Base-by-base conservation (phyloP, 345 rosid genomes). In the Rhizophora apiculata region DNA sequence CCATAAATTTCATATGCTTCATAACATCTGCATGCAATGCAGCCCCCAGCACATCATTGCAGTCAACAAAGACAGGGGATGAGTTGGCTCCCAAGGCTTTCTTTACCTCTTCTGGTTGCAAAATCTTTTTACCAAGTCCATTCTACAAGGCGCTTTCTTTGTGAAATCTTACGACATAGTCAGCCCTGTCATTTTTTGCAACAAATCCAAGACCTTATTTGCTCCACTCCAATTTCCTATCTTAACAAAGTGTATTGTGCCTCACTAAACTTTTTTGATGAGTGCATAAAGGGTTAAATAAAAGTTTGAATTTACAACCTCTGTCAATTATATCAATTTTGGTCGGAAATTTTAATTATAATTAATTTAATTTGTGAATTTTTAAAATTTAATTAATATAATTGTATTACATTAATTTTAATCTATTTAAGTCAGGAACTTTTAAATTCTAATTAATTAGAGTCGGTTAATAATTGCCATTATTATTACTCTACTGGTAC, bases 1-100 rank as follows among this genome's bases (percentile, higher is more conserved):
- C 92, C 91, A 76, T 86, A 59, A 66, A 63, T 79, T 87, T 89
- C 93, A 46, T 24, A 24, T 97, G 91, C 88, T 89, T 85, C 96
- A 89, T 85, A 61, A 84, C 83, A 67, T 89, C 98, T 0, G 5
- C 89, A 0, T 65, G 67, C 60, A 91, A 55, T 18, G 65, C 80
- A 0, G 26, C 81, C 34, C 75, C 77, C 3, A 91, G 89, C 90
- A 22, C 56, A 34, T 82, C 72, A 16, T 76, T 88, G 68, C 95
- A 94, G 3, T 76, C 84, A 6, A 82, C 82, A 52, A 83, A 91
- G 57, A 62, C 78, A 60, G 76, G 54, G 4, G 83, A 72, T 56
- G 84, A 83, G 11, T 79, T 77, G 18, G 84, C 97, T 62, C 86
- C 82, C 1, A 88, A 31, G 1, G 84, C 85, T 20, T 8, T 70